A percentile compares a stretch with the other conserved stretches of the same genome.
These are phyloP conservation scores for Ophiocordyceps camponoti-floridani DNA, from an alignment of 2,329 filamentous ascomycete genomes.

Conservation along the genomic window DNA sequence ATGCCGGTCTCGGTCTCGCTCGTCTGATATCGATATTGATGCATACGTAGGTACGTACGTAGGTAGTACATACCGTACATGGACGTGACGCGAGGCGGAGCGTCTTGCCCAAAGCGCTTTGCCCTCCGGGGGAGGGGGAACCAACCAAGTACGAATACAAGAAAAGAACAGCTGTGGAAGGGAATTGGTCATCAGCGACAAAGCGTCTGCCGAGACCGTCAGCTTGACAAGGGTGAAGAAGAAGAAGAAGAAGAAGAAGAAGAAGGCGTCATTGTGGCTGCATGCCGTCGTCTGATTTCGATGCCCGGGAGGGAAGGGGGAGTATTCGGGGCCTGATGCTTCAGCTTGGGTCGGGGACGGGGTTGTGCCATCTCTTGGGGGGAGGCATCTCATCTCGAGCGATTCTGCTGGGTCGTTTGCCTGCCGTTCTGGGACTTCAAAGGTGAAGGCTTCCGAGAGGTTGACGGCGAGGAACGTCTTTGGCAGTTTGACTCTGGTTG, in stretches of 20 bases:
- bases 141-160: too few species aligned
- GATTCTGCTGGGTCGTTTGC: slow-evolving; percentile 26
- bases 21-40: too few species aligned
- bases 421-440: slow-evolving; percentile 36
- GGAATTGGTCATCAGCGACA: background rate
- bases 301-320: too few species aligned
- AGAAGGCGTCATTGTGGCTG: background rate
- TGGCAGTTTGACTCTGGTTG: slow-evolving; percentile 42
- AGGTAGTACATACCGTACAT: background rate
- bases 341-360: background rate
- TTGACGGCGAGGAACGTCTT: slow-evolving; percentile 50
- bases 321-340: background rate
- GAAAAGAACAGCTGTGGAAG: background rate
- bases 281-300: background rate
- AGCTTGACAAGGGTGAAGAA: background rate
- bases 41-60: background rate
- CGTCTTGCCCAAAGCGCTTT: too few species aligned
- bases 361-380: slow-evolving; percentile 9
- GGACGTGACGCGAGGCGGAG: too few species aligned
- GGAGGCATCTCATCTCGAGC: slow-evolving; percentile 27
- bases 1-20: too few species aligned
- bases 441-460: slow-evolving; percentile 42
- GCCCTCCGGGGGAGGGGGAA: too few species aligned
- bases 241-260: background rate
- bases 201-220: background rate